phyloP scores from a whole-genome alignment of 805 yeast species.

The Alloascoidea africana region DNA sequence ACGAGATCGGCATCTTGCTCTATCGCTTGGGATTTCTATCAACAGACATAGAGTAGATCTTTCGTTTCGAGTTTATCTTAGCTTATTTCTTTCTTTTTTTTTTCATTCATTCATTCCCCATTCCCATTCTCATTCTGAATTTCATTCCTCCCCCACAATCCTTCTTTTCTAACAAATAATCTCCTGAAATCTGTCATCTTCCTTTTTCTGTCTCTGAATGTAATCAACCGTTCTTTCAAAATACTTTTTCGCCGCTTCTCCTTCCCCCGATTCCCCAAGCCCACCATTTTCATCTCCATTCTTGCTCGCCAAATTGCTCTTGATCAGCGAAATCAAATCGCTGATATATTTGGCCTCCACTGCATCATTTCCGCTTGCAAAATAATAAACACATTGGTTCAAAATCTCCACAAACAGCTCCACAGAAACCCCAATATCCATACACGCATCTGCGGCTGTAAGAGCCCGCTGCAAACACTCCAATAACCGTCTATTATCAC shows the following conservation, averaged over 20 bases:
- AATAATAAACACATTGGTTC: conserved; percentile 73
- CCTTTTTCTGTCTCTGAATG: conserved; percentile 51
- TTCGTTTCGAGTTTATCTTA: no score
- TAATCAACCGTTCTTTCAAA: conserved; percentile 63
- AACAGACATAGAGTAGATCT: no score
- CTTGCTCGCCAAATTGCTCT: conserved; percentile 18
- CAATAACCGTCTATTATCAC: conserved; percentile 58
- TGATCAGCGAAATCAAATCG: conserved; percentile 71
- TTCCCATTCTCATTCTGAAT: no score
- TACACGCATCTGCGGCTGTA: conserved; percentile 85
- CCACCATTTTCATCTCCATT: conserved; percentile 15
- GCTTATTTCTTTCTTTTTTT: no score
- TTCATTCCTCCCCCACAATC: no score
- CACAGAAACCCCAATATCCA: conserved; percentile 60
- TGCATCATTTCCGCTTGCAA: conserved; percentile 59
- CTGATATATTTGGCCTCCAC: conserved; percentile 66
- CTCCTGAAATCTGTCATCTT: conserved; percentile 53
- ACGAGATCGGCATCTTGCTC: no score
- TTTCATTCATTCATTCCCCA: no score
- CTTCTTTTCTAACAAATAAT: no score
- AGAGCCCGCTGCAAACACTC: conserved; percentile 84
- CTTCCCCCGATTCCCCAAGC: conserved; percentile 13
- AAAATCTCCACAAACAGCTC: conserved; percentile 84
- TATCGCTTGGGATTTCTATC: no score
- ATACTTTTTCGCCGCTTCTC: conserved; percentile 30